Percentiles rank a stretch among this genome's conserved stretches.
Evolutionary conservation across 306 rosid species (phyloP).

Genomic region (Castanopsis chinensis): DNA sequence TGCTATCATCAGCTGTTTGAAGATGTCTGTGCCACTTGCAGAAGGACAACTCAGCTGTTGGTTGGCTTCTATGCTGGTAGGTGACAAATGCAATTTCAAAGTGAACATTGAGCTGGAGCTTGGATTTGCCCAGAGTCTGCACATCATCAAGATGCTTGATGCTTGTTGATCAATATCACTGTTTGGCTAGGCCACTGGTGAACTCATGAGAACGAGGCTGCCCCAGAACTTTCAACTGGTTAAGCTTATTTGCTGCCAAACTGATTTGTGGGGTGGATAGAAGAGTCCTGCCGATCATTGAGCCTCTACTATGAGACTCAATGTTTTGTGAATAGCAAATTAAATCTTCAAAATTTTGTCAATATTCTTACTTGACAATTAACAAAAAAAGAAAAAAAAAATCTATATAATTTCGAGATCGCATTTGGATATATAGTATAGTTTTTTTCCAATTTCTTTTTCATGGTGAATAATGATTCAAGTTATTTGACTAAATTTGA

Average conservation of each 20-base stretch:
- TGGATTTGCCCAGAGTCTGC: constrained; percentile 12
- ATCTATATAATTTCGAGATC: too few species aligned
- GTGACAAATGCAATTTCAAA: constrained; percentile 11
- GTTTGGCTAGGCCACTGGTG: background rate
- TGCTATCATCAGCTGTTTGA: constrained; percentile 13
- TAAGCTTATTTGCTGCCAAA: background rate
- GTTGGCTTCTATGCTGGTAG: constrained; percentile 10
- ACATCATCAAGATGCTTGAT: constrained; percentile 10
- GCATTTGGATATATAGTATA: too few species aligned
- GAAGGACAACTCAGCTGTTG: background rate
- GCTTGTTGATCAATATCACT: background rate
- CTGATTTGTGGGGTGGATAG: background rate
- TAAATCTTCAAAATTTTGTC: background rate
- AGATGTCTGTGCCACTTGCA: constrained; percentile 8
- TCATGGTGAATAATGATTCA: too few species aligned
- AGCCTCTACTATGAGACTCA: background rate
- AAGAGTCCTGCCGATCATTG: background rate
- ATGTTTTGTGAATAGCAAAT: background rate
- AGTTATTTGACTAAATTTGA: background rate
- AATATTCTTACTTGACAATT: background rate
- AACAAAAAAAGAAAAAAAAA: too few species aligned
- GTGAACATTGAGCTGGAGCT: constrained; percentile 14
- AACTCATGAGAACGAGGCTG: background rate
- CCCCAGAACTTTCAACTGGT: background rate
- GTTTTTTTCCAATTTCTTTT: too few species aligned